A percentile compares a stretch with the other conserved stretches of the same genome.
Conservation (phyloP, 1,139 yeast species). For the Torulaspora globosa region DNA sequence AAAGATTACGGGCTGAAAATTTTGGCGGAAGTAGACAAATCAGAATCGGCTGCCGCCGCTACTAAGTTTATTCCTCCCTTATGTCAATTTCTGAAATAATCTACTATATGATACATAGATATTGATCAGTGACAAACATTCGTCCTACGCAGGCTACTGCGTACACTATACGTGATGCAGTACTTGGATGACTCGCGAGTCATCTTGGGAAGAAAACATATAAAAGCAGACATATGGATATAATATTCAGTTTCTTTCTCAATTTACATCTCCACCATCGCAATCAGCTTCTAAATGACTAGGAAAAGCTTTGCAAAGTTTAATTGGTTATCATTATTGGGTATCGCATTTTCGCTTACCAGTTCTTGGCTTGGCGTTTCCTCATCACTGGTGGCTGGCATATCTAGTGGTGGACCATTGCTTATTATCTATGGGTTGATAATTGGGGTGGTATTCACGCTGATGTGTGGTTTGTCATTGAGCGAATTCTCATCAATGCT, state of each 20-base stretch:
- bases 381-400: constrained; percentile 48
- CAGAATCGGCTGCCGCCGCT: constrained; percentile 2
- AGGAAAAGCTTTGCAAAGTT: constrained; percentile 47
- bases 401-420: constrained; percentile 49
- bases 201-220: neutral
- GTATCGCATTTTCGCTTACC: constrained; percentile 51
- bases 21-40: constrained; percentile 16
- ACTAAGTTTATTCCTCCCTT: constrained; percentile 2
- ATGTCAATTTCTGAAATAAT: neutral
- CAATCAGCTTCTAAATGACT: neutral
- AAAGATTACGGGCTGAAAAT: constrained; percentile 19
- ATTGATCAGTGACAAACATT: neutral
- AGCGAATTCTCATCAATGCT: constrained; percentile 52
- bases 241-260: neutral
- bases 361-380: constrained; percentile 54
- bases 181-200: constrained; percentile 2
- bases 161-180: neutral
- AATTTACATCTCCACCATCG: neutral
- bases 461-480: constrained; percentile 45
- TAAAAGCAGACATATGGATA: constrained; percentile 1
- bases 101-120: neutral
- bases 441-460: constrained; percentile 48
- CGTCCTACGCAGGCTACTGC: neutral
- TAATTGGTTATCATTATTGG: constrained; percentile 50
- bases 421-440: constrained; percentile 46